Evolutionary conservation across 371 early-diverging fungal genomes (phyloP), one percentile per base, ranked within the genome.

Genomic region (Haplosporangium sp.): DNA sequence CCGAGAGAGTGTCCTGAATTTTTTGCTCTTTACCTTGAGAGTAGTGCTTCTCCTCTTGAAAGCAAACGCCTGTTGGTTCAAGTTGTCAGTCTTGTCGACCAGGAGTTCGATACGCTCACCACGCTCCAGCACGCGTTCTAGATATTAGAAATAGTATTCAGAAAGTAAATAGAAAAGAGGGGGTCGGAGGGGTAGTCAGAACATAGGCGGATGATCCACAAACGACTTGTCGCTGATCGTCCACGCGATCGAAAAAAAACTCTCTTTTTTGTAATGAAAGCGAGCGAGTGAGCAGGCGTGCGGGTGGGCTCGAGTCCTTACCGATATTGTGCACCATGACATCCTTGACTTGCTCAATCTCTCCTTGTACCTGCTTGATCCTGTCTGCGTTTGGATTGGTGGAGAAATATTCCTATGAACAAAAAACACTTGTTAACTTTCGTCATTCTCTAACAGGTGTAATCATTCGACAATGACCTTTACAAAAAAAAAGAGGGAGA

Each of bases 301-400:
- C 4, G 29, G 1, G 29, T 29, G 29, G 29, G 29, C 29, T 29
- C 29, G 29, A 29, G 29, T 29, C 29, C 73, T 73, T 86, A 86
- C 91, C 92, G 65, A 97, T 96, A 73, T 97, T 97, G 79, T 94
- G 91, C 11, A 94, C 94, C 96, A 96, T 96, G 37, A 96, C 95
- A 84, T 95, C 95, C 82, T 94, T 94, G 63, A 96, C 96, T 74
- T 94, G 94, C 59, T 94, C 93, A 69, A 97, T 95, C 82, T 96
- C 95, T 20, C 93, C 93, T 64, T 94, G 93, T 1, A 94, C 95
- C 79, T 94, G 92, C 47, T 91, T 88, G 67, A 95, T 85, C 56
- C 87, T 85, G 83, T 96, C 96, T 6, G 91, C 90, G 42, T 85
- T 82, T 20, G 92, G 91, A 77, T 90, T 90, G 23, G 86, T 86